phyloP scores from a whole-genome alignment of 2,329 filamentous ascomycete species.

The Cladosporium austrohemisphaericum region DNA sequence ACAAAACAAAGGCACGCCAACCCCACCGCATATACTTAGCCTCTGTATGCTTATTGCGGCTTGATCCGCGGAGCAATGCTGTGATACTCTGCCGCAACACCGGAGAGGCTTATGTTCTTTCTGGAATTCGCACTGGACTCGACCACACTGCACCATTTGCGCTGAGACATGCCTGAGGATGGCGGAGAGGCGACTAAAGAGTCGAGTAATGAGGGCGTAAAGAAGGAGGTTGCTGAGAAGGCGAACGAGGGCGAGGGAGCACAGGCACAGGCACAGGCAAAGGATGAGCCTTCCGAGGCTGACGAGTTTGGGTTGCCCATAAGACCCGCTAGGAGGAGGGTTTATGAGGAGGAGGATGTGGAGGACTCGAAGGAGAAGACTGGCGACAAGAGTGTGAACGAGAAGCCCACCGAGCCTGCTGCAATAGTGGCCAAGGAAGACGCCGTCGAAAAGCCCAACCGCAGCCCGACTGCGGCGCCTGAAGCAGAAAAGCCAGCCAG shows the following conservation, averaged over 20 bases:
- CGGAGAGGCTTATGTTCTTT: no score
- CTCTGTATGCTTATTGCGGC: no score
- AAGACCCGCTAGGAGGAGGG: constrained; percentile 29
- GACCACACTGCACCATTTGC: neutral
- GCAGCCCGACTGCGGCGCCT: neutral
- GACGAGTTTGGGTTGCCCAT: constrained; percentile 39
- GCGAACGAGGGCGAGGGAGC: neutral
- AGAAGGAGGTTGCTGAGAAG: neutral
- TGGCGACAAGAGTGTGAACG: neutral
- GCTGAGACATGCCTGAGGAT: constrained; percentile 14
- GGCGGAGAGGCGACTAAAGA: constrained; percentile 3
- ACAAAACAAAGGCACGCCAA: no score
- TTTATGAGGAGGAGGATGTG: constrained; percentile 25
- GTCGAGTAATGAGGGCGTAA: neutral
- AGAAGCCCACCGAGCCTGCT: neutral
- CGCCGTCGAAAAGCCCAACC: neutral
- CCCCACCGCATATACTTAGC: no score
- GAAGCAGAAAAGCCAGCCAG: neutral
- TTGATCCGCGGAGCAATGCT: neutral
- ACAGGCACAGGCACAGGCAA: neutral
- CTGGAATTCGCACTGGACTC: no score
- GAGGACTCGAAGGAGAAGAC: constrained; percentile 12
- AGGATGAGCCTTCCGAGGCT: constrained; percentile 21
- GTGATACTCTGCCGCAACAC: neutral
- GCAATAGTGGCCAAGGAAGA: neutral